Evolutionary conservation across 192 early-diverging fungal species (phyloP), one percentile per base, ranked within the genome.

Genomic region (Podila horticola): DNA sequence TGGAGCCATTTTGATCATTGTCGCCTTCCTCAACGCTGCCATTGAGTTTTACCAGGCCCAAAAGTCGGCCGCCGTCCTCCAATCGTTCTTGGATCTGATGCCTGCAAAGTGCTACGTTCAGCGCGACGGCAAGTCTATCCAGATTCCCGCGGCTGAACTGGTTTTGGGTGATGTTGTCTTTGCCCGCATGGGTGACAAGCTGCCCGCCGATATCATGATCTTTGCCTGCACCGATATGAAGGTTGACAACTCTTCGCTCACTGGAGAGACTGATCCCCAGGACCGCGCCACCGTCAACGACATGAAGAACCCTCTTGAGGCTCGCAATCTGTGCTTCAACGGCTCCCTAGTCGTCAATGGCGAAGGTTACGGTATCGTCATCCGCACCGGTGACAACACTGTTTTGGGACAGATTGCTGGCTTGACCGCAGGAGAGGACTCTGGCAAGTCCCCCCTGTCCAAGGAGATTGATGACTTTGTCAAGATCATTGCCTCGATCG

Each of bases 181-280:
- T 71, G 84, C 97, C 30, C 90, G 92, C 57, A 93, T 94, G 88
- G 97, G 97, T 62, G 96, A 99, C 87, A 99, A 99, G 83, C 82
- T 95, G 13, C 97, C 97, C 3, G 97, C 97, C 2, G 97, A 99
- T 88, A 82, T 97, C 58, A 90, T 88, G 69, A 70, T 99, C 36
- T 95, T 93, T 82, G 70, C 87, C 38, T 86, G 90, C 66, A 92
- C 87, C 24, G 97, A 99, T 52, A 85, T 97, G 66, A 99, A 99
- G 84, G 96, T 98, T 38, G 97, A 99, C 88, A 98, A 98, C 88
- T 97, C 96, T 8, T 97, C 95, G 13, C 82, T 99, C 41, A 99
- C 97, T 3, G 97, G 97, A 66, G 97, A 99, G 85, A 90, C 95
- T 2, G 97, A 98, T 65, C 95, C 97, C 17, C 97, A 99, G 83